Percentiles rank a stretch among this genome's conserved stretches.
phyloP scores from a whole-genome alignment of 345 rosid species.

The Xanthoceras sorbifolium region DNA sequence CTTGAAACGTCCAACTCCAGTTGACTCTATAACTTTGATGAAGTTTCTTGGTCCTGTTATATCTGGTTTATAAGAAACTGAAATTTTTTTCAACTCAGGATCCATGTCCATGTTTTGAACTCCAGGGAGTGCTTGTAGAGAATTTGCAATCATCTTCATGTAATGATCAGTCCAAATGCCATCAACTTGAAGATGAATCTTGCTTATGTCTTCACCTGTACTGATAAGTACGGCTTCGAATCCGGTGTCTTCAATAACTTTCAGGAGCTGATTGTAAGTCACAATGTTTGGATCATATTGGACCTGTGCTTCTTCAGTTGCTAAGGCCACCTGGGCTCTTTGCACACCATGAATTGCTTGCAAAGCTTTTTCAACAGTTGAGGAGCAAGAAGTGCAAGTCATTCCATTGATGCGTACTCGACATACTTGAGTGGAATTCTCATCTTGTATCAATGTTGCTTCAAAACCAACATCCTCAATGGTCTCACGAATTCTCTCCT shows the following conservation, averaged over 20 bases:
- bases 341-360: constrained; percentile 63
- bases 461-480: constrained; percentile 86
- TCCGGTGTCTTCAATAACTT: constrained; percentile 63
- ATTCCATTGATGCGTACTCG: constrained; percentile 79
- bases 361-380: constrained; percentile 68
- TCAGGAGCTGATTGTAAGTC: constrained; percentile 40
- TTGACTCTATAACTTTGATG: constrained; percentile 74
- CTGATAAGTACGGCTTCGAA: constrained; percentile 74
- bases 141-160: constrained; percentile 50
- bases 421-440: constrained; percentile 62
- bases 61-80: constrained; percentile 69
- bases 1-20: constrained; percentile 68
- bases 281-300: constrained; percentile 59
- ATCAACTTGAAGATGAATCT: constrained; percentile 70
- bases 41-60: constrained; percentile 80
- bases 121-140: constrained; percentile 86
- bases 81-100: constrained; percentile 38
- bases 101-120: constrained; percentile 46
- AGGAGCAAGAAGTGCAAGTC: constrained; percentile 89
- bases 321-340: constrained; percentile 78
- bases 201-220: constrained; percentile 67
- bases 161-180: constrained; percentile 56
- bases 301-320: constrained; percentile 86
- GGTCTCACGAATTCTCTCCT: constrained; percentile 79
- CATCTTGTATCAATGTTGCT: constrained; percentile 60